phyloP scores from a whole-genome alignment of 1,284 basidiomycete genomes.

The Calocybe gambosa region DNA sequence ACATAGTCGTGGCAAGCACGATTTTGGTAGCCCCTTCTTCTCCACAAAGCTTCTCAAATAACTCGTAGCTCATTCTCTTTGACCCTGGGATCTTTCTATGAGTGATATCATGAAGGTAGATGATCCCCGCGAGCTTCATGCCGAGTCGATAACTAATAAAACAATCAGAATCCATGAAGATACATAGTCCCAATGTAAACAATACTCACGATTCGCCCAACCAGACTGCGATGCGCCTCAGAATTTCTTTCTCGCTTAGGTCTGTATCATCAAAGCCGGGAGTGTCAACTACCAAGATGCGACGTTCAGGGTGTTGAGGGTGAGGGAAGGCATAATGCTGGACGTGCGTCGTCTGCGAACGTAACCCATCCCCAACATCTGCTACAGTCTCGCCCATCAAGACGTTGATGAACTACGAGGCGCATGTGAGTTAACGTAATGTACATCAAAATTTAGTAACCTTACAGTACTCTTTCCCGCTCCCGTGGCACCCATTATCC shows the following conservation, averaged over 20 bases:
- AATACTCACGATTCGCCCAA: not conserved
- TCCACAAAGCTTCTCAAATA: not conserved
- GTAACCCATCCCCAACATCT: conserved; percentile 8
- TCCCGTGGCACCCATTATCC: not conserved
- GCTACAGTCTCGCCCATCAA: not conserved
- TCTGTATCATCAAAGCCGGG: not conserved
- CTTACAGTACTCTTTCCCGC: not conserved
- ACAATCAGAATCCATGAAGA: not conserved
- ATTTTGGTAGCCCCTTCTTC: not conserved
- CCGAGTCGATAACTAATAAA: not conserved
- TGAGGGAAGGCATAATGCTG: not conserved
- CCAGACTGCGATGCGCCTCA: not conserved
- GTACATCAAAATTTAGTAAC: not conserved
- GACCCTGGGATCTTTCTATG: not conserved
- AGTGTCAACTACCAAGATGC: not conserved
- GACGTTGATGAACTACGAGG: not conserved
- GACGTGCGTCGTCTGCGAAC: conserved; percentile 20
- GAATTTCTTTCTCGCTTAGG: not conserved
- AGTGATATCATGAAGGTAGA: conserved; percentile 3
- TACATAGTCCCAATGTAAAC: not conserved
- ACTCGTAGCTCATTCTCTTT: not conserved
- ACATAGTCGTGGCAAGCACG: not conserved
- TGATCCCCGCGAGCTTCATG: not conserved
- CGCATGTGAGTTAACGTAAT: not conserved
- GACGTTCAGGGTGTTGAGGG: not conserved